A percentile compares a stretch with the other conserved stretches of the same genome.
Evolutionary conservation across 768 basidiomycete species (phyloP).

Genomic region (Lentinula edodes): DNA sequence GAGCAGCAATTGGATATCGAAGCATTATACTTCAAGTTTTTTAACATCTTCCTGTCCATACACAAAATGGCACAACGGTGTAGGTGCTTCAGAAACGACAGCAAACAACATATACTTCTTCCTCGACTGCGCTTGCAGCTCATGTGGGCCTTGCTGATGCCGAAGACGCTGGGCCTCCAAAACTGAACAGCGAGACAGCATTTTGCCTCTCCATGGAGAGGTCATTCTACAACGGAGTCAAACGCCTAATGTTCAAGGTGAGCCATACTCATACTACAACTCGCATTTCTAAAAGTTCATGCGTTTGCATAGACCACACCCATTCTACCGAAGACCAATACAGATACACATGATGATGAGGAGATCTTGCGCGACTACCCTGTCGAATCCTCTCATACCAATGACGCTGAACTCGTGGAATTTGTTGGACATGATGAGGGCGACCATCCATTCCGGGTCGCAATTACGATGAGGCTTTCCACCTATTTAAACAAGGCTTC

Average conservation of each 20-base stretch:
- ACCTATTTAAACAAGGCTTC: neutral
- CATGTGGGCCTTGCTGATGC: conserved; percentile 13
- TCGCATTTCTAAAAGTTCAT: neutral
- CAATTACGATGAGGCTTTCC: neutral
- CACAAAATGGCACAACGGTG: conserved; percentile 44
- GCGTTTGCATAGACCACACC: neutral
- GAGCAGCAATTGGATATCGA: conserved; percentile 57
- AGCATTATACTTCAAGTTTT: conserved; percentile 36
- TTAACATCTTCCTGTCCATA: conserved; percentile 45
- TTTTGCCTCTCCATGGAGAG: conserved; percentile 38
- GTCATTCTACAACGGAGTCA: conserved; percentile 35
- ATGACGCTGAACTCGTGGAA: too few relatives aligned
- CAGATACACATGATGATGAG: conserved; percentile 13
- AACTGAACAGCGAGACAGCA: conserved; percentile 29
- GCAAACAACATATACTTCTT: conserved; percentile 19
- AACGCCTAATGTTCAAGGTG: conserved; percentile 44
- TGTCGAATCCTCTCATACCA: neutral
- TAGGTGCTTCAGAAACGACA: conserved; percentile 26
- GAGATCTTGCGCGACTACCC: conserved; percentile 15
- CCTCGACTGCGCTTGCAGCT: conserved; percentile 20
- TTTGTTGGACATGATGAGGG: neutral
- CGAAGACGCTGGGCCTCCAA: neutral
- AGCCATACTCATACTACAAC: neutral
- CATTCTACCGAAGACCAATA: neutral
- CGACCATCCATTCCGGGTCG: neutral